Percentiles rank a stretch among this genome's conserved stretches.
phyloP scores from a whole-genome alignment of 1,139 yeast species.

The Candida albicans region DNA sequence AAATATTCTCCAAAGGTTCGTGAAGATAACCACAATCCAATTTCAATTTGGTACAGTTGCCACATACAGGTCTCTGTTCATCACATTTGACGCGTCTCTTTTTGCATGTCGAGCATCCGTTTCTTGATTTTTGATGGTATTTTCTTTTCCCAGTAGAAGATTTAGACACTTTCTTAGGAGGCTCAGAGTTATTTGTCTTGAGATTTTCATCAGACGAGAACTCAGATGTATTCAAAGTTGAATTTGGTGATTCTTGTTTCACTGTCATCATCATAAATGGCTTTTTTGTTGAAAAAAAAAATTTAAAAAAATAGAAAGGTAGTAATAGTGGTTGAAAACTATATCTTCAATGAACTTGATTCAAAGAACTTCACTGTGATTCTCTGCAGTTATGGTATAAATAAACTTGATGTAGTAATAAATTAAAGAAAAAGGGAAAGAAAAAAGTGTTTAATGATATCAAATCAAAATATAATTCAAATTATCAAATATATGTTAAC shows the following conservation, averaged over 20 bases:
- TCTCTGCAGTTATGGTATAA: no score
- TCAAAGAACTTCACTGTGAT: background rate
- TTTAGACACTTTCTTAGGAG: conserved; percentile 12
- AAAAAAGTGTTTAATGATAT: no score
- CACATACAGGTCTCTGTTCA: conserved; percentile 77
- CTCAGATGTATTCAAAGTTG: conserved; percentile 4
- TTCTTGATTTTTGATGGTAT: conserved; percentile 82
- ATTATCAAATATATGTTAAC: no score
- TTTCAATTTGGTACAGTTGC: conserved; percentile 75
- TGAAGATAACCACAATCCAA: conserved; percentile 65
- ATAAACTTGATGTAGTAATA: no score
- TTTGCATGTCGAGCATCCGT: conserved; percentile 89
- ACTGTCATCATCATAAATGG: background rate
- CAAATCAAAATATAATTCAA: no score
- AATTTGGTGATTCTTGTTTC: conserved; percentile 3
- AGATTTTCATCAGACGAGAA: background rate
- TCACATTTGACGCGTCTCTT: conserved; percentile 90
- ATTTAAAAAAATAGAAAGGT: no score
- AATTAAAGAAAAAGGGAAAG: no score
- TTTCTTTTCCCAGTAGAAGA: conserved; percentile 53
- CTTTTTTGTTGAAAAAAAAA: conserved; percentile 5
- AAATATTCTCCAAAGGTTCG: conserved; percentile 5
- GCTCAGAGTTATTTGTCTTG: background rate
- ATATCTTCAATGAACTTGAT: background rate
- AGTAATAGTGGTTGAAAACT: background rate